phyloP scores from a whole-genome alignment of 2,329 filamentous ascomycete genomes.

The Xylariaceae sp. region DNA sequence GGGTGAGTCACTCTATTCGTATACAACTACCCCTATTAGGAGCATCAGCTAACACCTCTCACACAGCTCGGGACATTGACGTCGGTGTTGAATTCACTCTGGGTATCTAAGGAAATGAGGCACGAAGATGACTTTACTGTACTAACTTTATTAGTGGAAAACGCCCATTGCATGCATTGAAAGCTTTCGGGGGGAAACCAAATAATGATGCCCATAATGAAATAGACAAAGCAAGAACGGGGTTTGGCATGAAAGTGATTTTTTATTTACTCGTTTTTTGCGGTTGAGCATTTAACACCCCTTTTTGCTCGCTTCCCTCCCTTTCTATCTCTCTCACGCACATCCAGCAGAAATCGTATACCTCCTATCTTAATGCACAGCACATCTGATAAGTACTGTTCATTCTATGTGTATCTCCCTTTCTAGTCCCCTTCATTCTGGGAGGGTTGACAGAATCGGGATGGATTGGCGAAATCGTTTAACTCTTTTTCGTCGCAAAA shows the following conservation, averaged over 20 bases:
- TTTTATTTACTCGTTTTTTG: slow-evolving; percentile 1
- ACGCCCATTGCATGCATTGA: slow-evolving; percentile 16
- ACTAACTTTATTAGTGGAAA: slow-evolving; percentile 33
- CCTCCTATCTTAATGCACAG: too few relatives aligned
- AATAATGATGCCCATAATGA: slow-evolving; percentile 10
- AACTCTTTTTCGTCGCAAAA: too few relatives aligned
- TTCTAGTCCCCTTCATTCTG: too few relatives aligned
- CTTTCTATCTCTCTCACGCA: background rate
- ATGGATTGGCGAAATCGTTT: too few relatives aligned
- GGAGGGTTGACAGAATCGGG: too few relatives aligned
- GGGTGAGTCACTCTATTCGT: slow-evolving; percentile 44
- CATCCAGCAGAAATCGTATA: too few relatives aligned
- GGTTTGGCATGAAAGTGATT: slow-evolving; percentile 9
- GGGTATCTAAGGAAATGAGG: slow-evolving; percentile 65
- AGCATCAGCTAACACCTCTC: background rate
- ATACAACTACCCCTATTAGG: too few relatives aligned
- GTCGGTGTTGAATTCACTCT: slow-evolving; percentile 93
- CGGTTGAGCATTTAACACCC: slow-evolving; percentile 13
- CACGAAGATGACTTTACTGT: slow-evolving; percentile 26
- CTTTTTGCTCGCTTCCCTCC: background rate
- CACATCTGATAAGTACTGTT: too few relatives aligned
- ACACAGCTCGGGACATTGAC: slow-evolving; percentile 82
- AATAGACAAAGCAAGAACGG: slow-evolving; percentile 14
- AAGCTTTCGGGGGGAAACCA: slow-evolving; percentile 2
- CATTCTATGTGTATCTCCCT: too few relatives aligned